These are phyloP conservation scores for Russula dissimulans DNA, from an alignment of 768 basidiomycete species.

Conservation along the genomic window DNA sequence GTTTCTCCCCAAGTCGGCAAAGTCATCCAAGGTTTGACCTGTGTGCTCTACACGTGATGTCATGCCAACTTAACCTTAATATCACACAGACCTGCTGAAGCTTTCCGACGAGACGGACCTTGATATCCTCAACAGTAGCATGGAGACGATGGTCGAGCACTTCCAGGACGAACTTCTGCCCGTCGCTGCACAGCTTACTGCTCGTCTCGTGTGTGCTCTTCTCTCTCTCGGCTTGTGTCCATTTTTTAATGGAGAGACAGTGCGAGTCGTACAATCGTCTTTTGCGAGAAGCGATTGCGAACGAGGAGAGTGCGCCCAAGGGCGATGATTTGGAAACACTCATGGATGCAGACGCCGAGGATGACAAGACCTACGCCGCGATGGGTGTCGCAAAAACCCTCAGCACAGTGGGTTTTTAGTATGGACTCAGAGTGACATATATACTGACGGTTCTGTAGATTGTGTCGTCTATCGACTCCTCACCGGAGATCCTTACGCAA, in stretches of 20 bases:
- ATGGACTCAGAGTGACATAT: background rate
- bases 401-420: slow-evolving; percentile 44
- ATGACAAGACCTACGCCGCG: slow-evolving; percentile 80
- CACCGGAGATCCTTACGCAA: slow-evolving; percentile 65
- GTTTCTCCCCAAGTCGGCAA: slow-evolving; percentile 75
- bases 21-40: slow-evolving; percentile 63
- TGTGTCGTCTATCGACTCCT: slow-evolving; percentile 61
- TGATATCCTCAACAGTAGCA: slow-evolving; percentile 71
- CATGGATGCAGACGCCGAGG: slow-evolving; percentile 46
- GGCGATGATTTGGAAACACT: slow-evolving; percentile 48
- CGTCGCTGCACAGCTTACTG: slow-evolving; percentile 72
- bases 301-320: slow-evolving; percentile 40
- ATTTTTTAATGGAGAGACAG: slow-evolving; percentile 29
- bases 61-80: background rate
- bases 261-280: slow-evolving; percentile 79
- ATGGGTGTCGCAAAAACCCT: slow-evolving; percentile 87
- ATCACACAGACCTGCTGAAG: slow-evolving; percentile 63
- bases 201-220: slow-evolving; percentile 51
- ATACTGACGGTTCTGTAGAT: slow-evolving; percentile 37
- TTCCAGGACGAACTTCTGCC: slow-evolving; percentile 81
- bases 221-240: background rate
- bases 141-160: slow-evolving; percentile 80
- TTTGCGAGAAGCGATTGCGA: slow-evolving; percentile 51
- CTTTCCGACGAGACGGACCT: slow-evolving; percentile 88
- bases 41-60: background rate